Base-by-base conservation (phyloP, 1,284 basidiomycete genomes). In the Rhodotorula sp. region DNA sequence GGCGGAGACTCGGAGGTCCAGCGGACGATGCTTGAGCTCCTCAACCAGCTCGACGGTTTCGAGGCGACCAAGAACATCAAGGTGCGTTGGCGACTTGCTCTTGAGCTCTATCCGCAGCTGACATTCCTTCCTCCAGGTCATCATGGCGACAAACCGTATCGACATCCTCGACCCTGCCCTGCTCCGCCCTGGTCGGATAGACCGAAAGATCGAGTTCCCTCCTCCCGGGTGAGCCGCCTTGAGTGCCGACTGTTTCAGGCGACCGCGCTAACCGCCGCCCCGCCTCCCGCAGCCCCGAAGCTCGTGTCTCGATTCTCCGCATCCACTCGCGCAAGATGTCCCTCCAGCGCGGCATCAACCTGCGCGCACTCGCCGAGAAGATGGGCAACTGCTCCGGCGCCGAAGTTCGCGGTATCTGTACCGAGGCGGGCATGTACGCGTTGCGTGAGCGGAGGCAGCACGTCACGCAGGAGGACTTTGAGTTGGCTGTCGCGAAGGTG, bases 251-350 rank as follows among this genome's bases (percentile, higher is more conserved):
- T 36, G 51, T 47, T 27, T 7, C 4, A 30, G 19, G 4, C 22
- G 8, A 9, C 11, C 10, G 24, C 55, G 34, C 27, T 34, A 11
- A 32, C 47, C 3, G 29, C 1, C n/a, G n/a, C n/a, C 53, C 64
- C 62, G 22, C 53, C 3, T 15, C 19, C 30, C 29, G 9, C 61
- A 76, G 76, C 15, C 95, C 94, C 2, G 94, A 98, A 81, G 95
- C 95, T 10, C 90, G 95, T 77, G 92, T 98, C 54, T 91, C 92
- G 32, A 99, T 99, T 80, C 86, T 99, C 58, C 89, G 94, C 64
- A 98, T 98, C 75, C 95, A 99, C 81, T 96, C 93, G 49, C 87
- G 95, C 76, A 98, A 99, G 90, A 99, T 98, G 96, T 97, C 94
- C 9, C 84, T 99, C 54, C 94, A 98, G 83, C 88, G 95, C 70